Base-by-base conservation (phyloP, 2,329 filamentous ascomycete species). In the Stromatinia cepivora region DNA sequence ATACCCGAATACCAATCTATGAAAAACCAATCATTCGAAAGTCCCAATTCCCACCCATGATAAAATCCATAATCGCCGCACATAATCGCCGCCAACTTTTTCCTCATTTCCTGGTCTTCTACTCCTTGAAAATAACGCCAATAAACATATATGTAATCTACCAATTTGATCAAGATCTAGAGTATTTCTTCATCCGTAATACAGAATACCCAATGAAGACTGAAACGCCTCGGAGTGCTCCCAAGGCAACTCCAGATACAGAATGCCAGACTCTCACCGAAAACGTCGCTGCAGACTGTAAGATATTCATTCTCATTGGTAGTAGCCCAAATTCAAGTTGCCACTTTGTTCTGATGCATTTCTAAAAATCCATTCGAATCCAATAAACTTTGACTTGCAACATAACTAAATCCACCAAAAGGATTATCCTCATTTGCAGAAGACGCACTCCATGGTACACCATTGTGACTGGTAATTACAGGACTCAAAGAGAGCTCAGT, bases 401-500 rank as follows among this genome's bases (percentile, higher is more conserved):
- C 77, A 72, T 76, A 79, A 67, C 77, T 78, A 54, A 79, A 79
- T 9, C 78, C 78, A 13, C 77, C 77, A 70, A 79, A 79, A 2
- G 76, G 76, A 69, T 79, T 75, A 20, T 76, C 74, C 10, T 70
- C 72, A 20, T 69, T 72, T 7, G 65, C 67, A 22, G 70, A 67
- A 25, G 69, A 69, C 11, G 72, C 67, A 54, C 71, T 73, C 76
- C 77, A 76, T 9, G 72, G 73, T 11, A 73, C 66, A 17, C 67
- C 67, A 61, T 73, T 75, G 2, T 65, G 66, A 62, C 71, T 80
- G 15, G 81, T 81, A 67, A 89, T 78, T 1, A 91, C 84, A 8
- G 93, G 93, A 78, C 92, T 96, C 66, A 98, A 84, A 4, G 92
- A 87, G 72, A 97, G 81, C 68, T 91, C 89, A 0, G 94, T 99